phyloP scores from a whole-genome alignment of 2,329 filamentous ascomycete genomes.

The Botrytis squamosa region DNA sequence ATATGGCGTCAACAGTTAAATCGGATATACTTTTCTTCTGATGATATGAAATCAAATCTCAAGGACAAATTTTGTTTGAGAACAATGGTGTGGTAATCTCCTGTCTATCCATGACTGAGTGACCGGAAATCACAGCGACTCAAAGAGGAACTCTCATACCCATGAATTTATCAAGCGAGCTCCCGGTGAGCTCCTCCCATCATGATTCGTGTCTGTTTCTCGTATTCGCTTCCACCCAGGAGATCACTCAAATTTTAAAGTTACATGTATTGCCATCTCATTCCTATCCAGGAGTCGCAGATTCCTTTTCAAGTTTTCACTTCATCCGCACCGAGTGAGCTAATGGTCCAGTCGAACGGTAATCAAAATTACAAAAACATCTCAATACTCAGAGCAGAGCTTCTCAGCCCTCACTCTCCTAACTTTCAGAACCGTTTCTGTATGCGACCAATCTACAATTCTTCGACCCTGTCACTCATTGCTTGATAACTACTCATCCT shows the following conservation, averaged over 20 bases:
- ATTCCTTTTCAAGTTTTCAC: too few species aligned
- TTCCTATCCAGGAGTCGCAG: too few species aligned
- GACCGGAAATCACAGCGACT: background rate
- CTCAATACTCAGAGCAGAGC: too few species aligned
- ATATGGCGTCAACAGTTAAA: background rate
- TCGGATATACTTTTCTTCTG: background rate
- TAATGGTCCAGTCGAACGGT: too few species aligned
- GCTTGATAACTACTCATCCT: background rate
- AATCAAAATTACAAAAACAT: too few species aligned
- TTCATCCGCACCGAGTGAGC: too few species aligned
- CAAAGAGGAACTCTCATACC: accelerated
- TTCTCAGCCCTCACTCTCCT: too few species aligned
- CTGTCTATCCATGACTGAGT: background rate
- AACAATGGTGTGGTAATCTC: background rate
- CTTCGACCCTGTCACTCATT: background rate
- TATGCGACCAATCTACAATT: background rate
- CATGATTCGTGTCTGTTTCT: accelerated
- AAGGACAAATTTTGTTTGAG: background rate
- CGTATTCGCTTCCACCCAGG: background rate
- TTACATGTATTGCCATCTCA: too few species aligned
- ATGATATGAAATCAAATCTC: background rate
- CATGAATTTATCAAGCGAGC: background rate
- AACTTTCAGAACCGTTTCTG: background rate
- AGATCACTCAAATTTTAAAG: accelerated
- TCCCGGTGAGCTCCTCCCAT: background rate